Evolutionary conservation across 306 rosid species (phyloP).

Genomic region (barrel medic (Medicago truncatula)): DNA sequence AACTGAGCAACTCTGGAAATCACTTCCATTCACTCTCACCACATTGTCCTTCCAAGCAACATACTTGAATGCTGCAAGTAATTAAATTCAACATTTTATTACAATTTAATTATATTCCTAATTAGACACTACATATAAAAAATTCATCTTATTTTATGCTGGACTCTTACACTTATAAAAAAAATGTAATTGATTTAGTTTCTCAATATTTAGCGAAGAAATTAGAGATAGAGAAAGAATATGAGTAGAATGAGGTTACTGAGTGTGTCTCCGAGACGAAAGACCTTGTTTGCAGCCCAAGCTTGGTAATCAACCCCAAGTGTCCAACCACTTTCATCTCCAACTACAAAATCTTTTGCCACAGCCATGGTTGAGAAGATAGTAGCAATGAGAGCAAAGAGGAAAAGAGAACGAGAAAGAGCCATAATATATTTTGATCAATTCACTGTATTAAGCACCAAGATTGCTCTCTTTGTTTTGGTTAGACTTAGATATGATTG

Average conservation of each 20-base stretch:
- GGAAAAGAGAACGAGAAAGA: slow-evolving; percentile 29
- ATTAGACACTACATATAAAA: too few relatives aligned
- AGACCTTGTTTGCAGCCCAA: slow-evolving; percentile 43
- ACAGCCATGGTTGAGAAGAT: slow-evolving; percentile 34
- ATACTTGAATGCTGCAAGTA: slow-evolving; percentile 40
- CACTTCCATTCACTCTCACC: slow-evolving; percentile 34
- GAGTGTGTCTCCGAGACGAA: slow-evolving; percentile 42
- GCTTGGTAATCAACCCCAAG: slow-evolving; percentile 38
- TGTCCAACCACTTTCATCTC: slow-evolving; percentile 40
- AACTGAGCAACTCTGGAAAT: slow-evolving; percentile 30
- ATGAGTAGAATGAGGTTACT: slow-evolving; percentile 21
- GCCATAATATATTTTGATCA: neutral
- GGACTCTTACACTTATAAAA: too few relatives aligned
- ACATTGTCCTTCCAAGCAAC: slow-evolving; percentile 24
- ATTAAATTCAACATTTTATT: neutral
- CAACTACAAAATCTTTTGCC: slow-evolving; percentile 41
- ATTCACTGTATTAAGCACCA: neutral
- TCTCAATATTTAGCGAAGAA: neutral
- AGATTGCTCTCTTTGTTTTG: slow-evolving; percentile 12
- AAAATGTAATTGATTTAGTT: neutral
- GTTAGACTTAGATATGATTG: slow-evolving; percentile 3
- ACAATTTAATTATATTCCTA: neutral
- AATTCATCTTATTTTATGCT: too few relatives aligned
- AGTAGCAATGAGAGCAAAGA: slow-evolving; percentile 18
- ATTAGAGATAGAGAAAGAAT: neutral